phyloP scores from a whole-genome alignment of 225 moss, liverwort and hornwort genomes.

The Anthoceros angustus region DNA sequence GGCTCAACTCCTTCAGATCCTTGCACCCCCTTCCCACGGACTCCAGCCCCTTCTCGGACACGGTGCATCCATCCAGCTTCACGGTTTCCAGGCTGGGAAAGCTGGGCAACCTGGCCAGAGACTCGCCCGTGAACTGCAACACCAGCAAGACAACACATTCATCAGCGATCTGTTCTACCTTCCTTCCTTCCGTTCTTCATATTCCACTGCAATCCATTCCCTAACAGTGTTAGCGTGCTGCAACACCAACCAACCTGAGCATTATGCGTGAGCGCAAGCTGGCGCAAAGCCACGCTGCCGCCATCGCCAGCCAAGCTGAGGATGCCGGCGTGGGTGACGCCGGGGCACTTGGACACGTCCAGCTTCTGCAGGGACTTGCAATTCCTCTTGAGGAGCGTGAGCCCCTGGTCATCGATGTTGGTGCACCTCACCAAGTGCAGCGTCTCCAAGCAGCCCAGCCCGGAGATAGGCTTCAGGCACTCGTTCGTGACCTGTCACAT shows the following conservation, averaged over 20 bases:
- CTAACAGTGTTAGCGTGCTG: background rate
- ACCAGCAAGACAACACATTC: background rate
- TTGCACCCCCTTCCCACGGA: constrained; percentile 64
- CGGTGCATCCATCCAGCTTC: constrained; percentile 56
- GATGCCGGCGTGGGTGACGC: constrained; percentile 28
- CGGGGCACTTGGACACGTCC: constrained; percentile 34
- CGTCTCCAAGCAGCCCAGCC: constrained; percentile 34
- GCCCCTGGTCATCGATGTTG: constrained; percentile 48
- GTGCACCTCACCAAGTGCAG: constrained; percentile 53
- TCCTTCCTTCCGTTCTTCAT: constrained; percentile 6
- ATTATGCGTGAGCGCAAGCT: constrained; percentile 37
- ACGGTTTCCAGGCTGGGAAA: constrained; percentile 47
- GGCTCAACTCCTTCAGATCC: constrained; percentile 54
- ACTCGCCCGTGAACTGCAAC: constrained; percentile 37
- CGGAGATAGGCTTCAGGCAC: constrained; percentile 32
- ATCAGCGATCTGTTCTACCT: background rate
- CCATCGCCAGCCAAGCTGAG: constrained; percentile 22
- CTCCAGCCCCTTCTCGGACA: constrained; percentile 36
- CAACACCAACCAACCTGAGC: constrained; percentile 19
- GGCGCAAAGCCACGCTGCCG: constrained; percentile 25
- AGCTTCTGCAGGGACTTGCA: constrained; percentile 33
- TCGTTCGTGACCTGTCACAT: constrained; percentile 33
- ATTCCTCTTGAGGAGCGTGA: constrained; percentile 28
- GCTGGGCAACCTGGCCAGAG: constrained; percentile 38
- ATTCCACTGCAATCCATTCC: background rate